phyloP scores from a whole-genome alignment of 495 filamentous ascomycete species.

The Penicillium parvum region DNA sequence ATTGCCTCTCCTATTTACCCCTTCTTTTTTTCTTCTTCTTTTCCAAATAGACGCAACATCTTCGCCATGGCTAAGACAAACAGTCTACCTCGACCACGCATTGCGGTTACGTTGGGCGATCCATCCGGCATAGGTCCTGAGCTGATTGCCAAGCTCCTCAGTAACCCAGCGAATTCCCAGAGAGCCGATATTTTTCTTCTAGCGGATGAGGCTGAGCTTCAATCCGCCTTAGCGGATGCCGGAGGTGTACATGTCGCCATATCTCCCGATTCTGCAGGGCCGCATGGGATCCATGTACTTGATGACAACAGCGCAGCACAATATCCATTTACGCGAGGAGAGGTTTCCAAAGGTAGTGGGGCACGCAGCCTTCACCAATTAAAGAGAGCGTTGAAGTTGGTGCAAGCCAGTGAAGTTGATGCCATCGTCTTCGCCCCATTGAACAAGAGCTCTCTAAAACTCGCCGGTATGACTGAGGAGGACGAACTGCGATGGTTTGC shows the following conservation, averaged over 20 bases:
- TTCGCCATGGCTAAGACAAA: no score
- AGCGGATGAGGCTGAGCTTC: constrained; percentile 4
- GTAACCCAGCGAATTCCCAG: constrained; percentile 1
- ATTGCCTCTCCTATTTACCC: no score
- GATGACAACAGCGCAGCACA: constrained; percentile 1
- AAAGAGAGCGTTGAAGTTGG: constrained; percentile 1
- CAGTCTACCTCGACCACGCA: constrained; percentile 10
- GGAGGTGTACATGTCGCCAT: constrained; percentile 6
- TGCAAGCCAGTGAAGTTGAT: constrained; percentile 3
- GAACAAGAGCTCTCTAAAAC: constrained; percentile 10
- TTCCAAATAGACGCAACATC: no score
- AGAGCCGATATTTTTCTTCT: constrained; percentile 4
- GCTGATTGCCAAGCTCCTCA: constrained; percentile 7
- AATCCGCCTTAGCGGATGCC: constrained; percentile 1
- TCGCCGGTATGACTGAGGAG: constrained; percentile 13
- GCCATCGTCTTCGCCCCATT: constrained; percentile 9
- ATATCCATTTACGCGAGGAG: constrained; percentile 1
- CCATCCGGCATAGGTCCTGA: constrained; percentile 9
- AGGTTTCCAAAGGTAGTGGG: constrained; percentile 6
- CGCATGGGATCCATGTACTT: constrained; percentile 5
- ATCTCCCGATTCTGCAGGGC: neutral
- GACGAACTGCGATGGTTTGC: constrained; percentile 16
- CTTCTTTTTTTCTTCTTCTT: no score
- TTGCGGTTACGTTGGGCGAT: constrained; percentile 8
- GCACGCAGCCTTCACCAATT: constrained; percentile 5